Conservation (phyloP, 1,284 basidiomycete genomes). For the Fomitopsis pinicola region DNA sequence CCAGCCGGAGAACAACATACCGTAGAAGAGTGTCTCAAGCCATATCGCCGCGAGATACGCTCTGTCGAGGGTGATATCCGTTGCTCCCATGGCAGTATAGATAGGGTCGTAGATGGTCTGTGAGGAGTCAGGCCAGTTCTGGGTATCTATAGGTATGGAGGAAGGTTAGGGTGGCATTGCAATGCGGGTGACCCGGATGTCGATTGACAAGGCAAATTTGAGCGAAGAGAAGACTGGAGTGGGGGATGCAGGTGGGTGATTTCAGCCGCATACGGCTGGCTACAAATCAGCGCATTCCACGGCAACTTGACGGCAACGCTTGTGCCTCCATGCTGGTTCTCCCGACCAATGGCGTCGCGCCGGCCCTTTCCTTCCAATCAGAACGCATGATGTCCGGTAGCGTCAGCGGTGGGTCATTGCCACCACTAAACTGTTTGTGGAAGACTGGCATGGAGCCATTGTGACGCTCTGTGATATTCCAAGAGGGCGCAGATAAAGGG, state of each 20-base stretch:
- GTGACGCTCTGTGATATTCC: background rate
- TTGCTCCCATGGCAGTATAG: slow-evolving; percentile 14
- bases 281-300: background rate
- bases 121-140: background rate
- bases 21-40: slow-evolving; percentile 34
- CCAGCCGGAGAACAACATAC: slow-evolving; percentile 14
- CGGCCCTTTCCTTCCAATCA: too few relatives aligned
- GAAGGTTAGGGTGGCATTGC: background rate
- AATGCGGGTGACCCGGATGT: background rate
- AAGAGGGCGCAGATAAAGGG: background rate
- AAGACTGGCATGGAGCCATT: background rate
- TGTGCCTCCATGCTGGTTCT: background rate
- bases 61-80: slow-evolving; percentile 28
- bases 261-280: background rate
- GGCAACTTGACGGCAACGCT: background rate
- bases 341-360: background rate
- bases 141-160: background rate
- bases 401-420: background rate
- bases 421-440: background rate
- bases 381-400: too few relatives aligned
- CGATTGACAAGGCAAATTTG: background rate
- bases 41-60: slow-evolving; percentile 34
- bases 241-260: background rate
- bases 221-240: background rate
- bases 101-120: background rate